Percentiles rank a stretch among this genome's conserved stretches.
These are phyloP conservation scores for Fusarium poae DNA, from an alignment of 2,329 filamentous ascomycete genomes.

Conservation along the genomic window DNA sequence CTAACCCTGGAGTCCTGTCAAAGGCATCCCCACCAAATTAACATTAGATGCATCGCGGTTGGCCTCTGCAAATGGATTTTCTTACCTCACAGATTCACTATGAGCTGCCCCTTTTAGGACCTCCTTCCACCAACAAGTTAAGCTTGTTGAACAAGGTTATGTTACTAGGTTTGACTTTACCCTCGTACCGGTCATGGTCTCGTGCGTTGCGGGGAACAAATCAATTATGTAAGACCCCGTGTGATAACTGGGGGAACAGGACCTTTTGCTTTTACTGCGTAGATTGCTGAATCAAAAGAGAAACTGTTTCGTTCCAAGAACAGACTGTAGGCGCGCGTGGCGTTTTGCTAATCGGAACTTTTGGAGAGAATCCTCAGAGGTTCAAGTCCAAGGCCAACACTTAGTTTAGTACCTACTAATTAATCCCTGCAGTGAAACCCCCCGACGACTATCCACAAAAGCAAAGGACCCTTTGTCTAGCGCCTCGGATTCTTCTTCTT, in stretches of 20 bases:
- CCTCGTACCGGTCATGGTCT: not conserved
- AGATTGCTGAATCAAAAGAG: not conserved
- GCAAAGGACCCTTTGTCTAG: conserved; percentile 42
- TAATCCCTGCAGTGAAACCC: conserved; percentile 24
- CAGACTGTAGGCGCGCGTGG: conserved; percentile 1
- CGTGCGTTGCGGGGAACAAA: conserved; percentile 22
- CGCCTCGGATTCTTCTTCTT: conserved; percentile 8
- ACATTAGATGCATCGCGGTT: conserved; percentile 16
- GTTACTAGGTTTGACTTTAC: not conserved
- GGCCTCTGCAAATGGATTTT: conserved; percentile 12
- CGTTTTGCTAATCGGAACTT: conserved; percentile 26
- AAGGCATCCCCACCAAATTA: conserved; percentile 31
- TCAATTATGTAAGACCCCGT: conserved; percentile 18
- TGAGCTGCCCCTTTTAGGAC: conserved; percentile 28
- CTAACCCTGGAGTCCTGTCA: conserved; percentile 1
- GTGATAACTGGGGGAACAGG: not conserved
- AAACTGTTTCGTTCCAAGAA: not conserved
- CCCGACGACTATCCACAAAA: conserved; percentile 6
- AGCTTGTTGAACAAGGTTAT: conserved; percentile 30
- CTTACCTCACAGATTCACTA: conserved; percentile 26
- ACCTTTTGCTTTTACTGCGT: conserved; percentile 3
- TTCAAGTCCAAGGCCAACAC: conserved; percentile 31
- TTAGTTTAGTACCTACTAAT: conserved; percentile 3
- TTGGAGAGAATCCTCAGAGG: conserved; percentile 11
- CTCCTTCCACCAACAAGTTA: conserved; percentile 9